Percentiles rank a stretch among this genome's conserved stretches.
Conservation (phyloP, 225 moss, liverwort and hornwort species). For the Pleurozium schreberi region DNA sequence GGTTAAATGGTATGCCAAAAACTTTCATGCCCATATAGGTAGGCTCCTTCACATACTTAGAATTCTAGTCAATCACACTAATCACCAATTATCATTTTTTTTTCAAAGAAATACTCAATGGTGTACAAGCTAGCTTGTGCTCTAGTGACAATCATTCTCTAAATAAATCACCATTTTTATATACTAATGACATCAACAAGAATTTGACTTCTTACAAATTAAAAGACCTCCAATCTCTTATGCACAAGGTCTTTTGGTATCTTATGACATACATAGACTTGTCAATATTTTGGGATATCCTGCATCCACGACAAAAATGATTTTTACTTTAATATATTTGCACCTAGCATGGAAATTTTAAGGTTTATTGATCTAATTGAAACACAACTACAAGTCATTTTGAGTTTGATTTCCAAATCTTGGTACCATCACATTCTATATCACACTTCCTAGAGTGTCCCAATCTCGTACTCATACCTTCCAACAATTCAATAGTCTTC, state of each 20-base stretch:
- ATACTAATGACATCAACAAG: not conserved
- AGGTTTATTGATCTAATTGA: not conserved
- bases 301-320: too few species aligned
- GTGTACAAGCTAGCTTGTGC: not conserved
- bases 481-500: too few species aligned
- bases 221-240: not conserved
- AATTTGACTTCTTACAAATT: not conserved
- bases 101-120: not conserved
- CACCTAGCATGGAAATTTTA: not conserved
- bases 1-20: too few species aligned
- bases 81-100: too few species aligned
- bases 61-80: too few species aligned
- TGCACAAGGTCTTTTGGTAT: not conserved
- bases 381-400: not conserved
- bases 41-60: too few species aligned
- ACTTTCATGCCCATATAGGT: too few species aligned
- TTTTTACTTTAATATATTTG: fast-evolving
- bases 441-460: not conserved
- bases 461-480: not conserved
- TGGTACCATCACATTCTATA: too few species aligned
- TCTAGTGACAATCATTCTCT: not conserved
- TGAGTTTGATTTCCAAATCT: not conserved
- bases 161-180: not conserved
- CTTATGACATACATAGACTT: not conserved
- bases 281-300: not conserved